phyloP scores from a whole-genome alignment of 805 yeast genomes.

The Myxozyma sirexii region DNA sequence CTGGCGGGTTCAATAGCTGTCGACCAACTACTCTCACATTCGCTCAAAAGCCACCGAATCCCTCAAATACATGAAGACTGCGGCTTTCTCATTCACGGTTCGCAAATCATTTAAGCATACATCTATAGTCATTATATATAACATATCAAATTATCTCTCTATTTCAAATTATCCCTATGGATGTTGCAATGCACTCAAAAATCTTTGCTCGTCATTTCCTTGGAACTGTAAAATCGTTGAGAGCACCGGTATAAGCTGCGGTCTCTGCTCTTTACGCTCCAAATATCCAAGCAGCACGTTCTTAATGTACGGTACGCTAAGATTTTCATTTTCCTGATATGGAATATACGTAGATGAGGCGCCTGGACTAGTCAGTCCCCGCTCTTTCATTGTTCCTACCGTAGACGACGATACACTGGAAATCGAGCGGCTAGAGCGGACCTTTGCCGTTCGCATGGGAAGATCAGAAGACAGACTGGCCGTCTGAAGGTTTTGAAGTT shows the following conservation, averaged over 20 bases:
- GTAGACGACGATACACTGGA: conserved; percentile 17
- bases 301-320: conserved; percentile 65
- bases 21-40: too few species aligned
- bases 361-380: conserved; percentile 7
- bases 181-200: conserved; percentile 54
- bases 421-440: conserved; percentile 11
- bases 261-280: conserved; percentile 91
- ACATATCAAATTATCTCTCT: neutral
- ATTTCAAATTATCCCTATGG: neutral
- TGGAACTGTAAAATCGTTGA: conserved; percentile 70
- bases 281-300: conserved; percentile 89
- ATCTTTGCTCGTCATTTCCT: conserved; percentile 70
- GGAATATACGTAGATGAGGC: conserved; percentile 21
- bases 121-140: neutral
- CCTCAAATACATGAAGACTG: too few species aligned
- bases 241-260: conserved; percentile 80
- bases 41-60: too few species aligned
- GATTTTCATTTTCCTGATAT: conserved; percentile 29
- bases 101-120: too few species aligned
- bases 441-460: neutral
- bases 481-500: conserved; percentile 39
- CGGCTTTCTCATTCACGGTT: too few species aligned
- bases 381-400: neutral
- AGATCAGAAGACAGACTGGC: conserved; percentile 33
- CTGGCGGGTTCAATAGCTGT: too few species aligned